These are phyloP conservation scores for Mycena leptocephala DNA, from an alignment of 768 basidiomycete species.

Conservation along the genomic window DNA sequence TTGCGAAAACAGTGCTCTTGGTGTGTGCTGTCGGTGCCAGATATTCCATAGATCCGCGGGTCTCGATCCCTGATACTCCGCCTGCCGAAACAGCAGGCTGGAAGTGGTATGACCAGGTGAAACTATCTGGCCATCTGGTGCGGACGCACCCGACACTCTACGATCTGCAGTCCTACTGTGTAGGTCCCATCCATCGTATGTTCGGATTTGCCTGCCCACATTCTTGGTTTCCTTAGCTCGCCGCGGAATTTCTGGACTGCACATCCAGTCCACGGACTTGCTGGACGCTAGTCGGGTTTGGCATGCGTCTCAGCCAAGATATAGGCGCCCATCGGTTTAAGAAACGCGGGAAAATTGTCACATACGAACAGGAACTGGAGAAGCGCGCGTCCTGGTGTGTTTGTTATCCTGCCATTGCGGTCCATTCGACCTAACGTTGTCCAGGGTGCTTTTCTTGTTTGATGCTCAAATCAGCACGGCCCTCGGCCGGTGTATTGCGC, in stretches of 20 bases:
- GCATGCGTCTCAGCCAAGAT: slow-evolving; percentile 59
- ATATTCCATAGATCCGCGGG: slow-evolving; percentile 71
- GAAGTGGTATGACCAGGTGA: slow-evolving; percentile 80
- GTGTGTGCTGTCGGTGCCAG: slow-evolving; percentile 82
- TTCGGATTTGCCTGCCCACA: background rate
- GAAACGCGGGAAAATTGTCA: slow-evolving; percentile 49
- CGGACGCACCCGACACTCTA: slow-evolving; percentile 76
- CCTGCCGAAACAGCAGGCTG: slow-evolving; percentile 69
- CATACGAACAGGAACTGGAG: slow-evolving; percentile 78
- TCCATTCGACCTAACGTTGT: background rate
- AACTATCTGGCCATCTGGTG: slow-evolving; percentile 74
- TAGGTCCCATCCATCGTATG: slow-evolving; percentile 46
- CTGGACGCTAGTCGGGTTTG: slow-evolving; percentile 78
- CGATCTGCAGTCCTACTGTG: slow-evolving; percentile 81
- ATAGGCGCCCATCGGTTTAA: slow-evolving; percentile 75
- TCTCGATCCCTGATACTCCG: slow-evolving; percentile 42
- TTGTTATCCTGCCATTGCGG: background rate
- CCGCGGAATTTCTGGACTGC: slow-evolving; percentile 66
- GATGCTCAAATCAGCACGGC: slow-evolving; percentile 14
- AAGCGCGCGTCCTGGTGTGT: slow-evolving; percentile 77
- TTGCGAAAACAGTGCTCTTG: slow-evolving; percentile 74
- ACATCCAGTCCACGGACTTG: slow-evolving; percentile 71
- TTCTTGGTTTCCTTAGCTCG: slow-evolving; percentile 55
- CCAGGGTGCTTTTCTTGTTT: slow-evolving; percentile 4
- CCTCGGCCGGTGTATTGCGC: slow-evolving; percentile 17